Conservation (phyloP, 2,329 filamentous ascomycete genomes). For the Penicillium aurantiogriseum region DNA sequence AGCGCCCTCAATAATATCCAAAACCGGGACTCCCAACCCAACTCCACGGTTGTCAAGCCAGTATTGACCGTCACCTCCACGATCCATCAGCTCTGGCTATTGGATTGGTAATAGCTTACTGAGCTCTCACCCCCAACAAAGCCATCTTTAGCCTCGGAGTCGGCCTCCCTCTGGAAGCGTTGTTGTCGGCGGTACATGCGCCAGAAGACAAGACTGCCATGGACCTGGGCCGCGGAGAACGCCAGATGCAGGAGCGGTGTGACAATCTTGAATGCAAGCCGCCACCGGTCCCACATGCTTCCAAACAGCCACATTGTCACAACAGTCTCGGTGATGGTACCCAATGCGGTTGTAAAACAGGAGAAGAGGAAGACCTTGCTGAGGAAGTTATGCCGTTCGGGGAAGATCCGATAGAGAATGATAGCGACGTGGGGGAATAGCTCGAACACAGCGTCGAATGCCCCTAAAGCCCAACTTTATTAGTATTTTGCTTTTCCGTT, state of each 20-base stretch:
- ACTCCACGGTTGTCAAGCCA: background rate
- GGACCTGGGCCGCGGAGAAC: conserved; percentile 45
- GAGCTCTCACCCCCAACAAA: background rate
- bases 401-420: conserved; percentile 46
- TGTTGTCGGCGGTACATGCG: conserved; percentile 35
- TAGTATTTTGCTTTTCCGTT: background rate
- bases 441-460: conserved; percentile 49
- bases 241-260: conserved; percentile 46
- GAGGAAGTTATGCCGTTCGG: conserved; percentile 41
- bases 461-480: conserved; percentile 31
- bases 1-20: too few relatives aligned
- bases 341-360: conserved; percentile 38
- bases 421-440: conserved; percentile 49
- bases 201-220: conserved; percentile 45
- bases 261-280: conserved; percentile 44
- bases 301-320: conserved; percentile 48
- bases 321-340: conserved; percentile 44
- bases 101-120: background rate
- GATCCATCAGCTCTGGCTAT: background rate
- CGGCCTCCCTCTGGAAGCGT: background rate
- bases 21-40: too few relatives aligned
- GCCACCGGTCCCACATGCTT: conserved; percentile 44
- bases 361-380: conserved; percentile 39
- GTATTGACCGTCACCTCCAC: background rate
- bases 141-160: background rate